Evolutionary conservation across 768 basidiomycete species (phyloP).

Genomic region (Paxillus rubicundulus): DNA sequence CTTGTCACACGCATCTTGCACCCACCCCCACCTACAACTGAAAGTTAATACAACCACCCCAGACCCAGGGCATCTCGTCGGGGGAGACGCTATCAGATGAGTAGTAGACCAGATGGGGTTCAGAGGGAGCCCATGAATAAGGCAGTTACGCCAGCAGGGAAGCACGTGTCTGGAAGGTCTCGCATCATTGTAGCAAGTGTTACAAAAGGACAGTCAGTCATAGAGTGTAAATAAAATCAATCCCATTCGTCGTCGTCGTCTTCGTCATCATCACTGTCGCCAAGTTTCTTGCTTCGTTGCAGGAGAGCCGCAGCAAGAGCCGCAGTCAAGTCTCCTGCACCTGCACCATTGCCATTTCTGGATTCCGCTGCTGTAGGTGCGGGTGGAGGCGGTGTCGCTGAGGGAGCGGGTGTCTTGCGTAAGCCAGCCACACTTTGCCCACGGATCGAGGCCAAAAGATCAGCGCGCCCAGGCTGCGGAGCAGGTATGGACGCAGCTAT

Average conservation of each 20-base stretch:
- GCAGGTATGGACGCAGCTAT: slow-evolving; percentile 34
- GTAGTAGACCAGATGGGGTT: too few species aligned
- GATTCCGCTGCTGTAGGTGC: slow-evolving; percentile 31
- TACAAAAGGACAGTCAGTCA: neutral
- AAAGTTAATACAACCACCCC: too few species aligned
- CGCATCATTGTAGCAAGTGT: neutral
- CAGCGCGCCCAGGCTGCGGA: slow-evolving; percentile 57
- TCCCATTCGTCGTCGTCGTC: slow-evolving; percentile 71
- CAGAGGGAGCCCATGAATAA: neutral
- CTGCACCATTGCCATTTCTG: slow-evolving; percentile 35
- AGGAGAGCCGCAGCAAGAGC: slow-evolving; percentile 82
- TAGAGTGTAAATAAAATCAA: slow-evolving; percentile 13
- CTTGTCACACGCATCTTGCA: neutral
- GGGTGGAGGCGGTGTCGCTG: slow-evolving; percentile 36
- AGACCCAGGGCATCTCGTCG: too few species aligned
- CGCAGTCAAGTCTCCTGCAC: slow-evolving; percentile 73
- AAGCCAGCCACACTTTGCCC: slow-evolving; percentile 74
- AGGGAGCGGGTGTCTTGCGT: slow-evolving; percentile 46
- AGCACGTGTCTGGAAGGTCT: neutral
- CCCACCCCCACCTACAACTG: slow-evolving; percentile 1
- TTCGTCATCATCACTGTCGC: slow-evolving; percentile 81
- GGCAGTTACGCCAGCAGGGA: neutral
- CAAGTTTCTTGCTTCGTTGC: slow-evolving; percentile 82
- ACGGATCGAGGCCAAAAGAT: slow-evolving; percentile 77
- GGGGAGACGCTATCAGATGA: too few species aligned